Evolutionary conservation across 108 stramenopile species (phyloP), one percentile per base, ranked within the genome.

Genomic region (Pseudonitzschia delicatissima): DNA sequence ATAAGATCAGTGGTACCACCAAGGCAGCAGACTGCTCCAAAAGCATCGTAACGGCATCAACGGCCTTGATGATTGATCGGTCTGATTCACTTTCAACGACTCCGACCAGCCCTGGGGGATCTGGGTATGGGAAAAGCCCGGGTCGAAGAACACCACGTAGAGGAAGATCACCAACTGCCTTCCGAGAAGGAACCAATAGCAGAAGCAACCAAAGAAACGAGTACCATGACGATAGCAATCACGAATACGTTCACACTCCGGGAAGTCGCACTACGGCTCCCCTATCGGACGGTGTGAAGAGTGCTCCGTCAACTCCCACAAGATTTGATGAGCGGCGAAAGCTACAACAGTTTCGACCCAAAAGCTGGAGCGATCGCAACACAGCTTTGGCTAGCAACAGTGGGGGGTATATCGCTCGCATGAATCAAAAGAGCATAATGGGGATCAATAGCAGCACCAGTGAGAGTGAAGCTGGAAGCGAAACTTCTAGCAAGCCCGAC

Each of bases 1-100:
- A 48, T 0, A 48, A 48, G 47, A 48, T 48, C 47, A 48, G 13
- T 17, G 47, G 7, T 1, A 23, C 47, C 2, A 23, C 21, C 2
- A 48, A 48, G 47, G 47, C 47, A 18, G 47, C 47, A 23, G 47
- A 48, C 23, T 48, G 47, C 23, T 48, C 47, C 47, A 18, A 23
- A 23, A 48, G 47, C 47, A 48, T 48, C 7, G 21, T 48, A 6
- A 48, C 47, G 21, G 47, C 47, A 2, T 48, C 47, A 3, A 48
- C 47, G 20, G 47, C 47, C 47, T 23, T 48, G 47, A 48, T 48
- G 47, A 6, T 6, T 18, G 47, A 48, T 17, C 9, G 21, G 2
- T 48, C 47, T 2, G 11, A 8, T 11, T 39, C 37, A 6, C 6
- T 11, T 6, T 39, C 37, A 6, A 39, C 37, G 8, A 39, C 37